Evolutionary conservation across 257 asterid genomes (phyloP).

Genomic region (Lycium ferocissimum): DNA sequence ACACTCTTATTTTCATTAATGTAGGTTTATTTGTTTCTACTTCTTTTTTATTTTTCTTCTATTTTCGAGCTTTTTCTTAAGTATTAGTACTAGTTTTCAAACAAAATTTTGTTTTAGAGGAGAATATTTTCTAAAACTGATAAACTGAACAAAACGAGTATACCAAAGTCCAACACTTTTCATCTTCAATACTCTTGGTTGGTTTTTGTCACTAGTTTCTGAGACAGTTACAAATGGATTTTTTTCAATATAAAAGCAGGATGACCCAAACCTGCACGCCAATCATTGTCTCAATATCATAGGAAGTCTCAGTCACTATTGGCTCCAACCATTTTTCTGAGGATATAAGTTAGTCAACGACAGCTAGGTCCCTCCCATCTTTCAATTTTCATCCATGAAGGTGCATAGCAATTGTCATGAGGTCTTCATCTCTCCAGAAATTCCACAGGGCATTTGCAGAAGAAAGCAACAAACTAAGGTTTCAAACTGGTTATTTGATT

Average conservation of each 20-base stretch:
- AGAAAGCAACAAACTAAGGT: conserved; percentile 20
- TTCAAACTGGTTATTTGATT: neutral
- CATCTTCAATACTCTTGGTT: conserved; percentile 1
- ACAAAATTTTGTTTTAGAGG: neutral
- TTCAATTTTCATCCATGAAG: conserved; percentile 24
- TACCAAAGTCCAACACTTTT: neutral
- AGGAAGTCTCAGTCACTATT: neutral
- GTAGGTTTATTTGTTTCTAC: conserved; percentile 14
- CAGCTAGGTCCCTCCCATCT: conserved; percentile 25
- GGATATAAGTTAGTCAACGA: neutral
- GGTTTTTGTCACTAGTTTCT: neutral
- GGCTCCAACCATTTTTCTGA: neutral
- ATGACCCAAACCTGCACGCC: neutral
- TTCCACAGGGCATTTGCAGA: conserved; percentile 10
- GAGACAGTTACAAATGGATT: neutral
- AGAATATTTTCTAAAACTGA: neutral
- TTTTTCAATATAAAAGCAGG: neutral
- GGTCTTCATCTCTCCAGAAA: conserved; percentile 23
- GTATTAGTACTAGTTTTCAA: neutral
- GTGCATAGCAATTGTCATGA: conserved; percentile 22
- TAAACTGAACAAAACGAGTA: neutral
- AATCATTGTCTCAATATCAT: neutral
- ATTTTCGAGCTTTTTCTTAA: neutral
- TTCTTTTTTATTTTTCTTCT: neutral
- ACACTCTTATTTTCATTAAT: neutral